These are phyloP conservation scores for Achaetomiella virescens DNA, from an alignment of 495 filamentous ascomycete genomes.

Conservation along the genomic window DNA sequence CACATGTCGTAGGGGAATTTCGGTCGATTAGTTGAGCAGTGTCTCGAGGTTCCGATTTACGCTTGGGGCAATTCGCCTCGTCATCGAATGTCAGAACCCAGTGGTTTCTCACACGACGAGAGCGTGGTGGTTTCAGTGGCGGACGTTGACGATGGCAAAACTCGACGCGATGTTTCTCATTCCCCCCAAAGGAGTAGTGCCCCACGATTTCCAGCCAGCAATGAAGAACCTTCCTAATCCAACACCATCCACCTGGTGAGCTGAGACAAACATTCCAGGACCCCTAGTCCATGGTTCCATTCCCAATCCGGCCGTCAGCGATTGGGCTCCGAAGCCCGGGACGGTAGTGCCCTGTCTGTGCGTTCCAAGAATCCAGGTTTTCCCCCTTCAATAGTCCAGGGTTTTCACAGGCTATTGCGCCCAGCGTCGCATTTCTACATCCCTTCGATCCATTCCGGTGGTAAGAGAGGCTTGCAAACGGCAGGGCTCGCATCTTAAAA, in stretches of 20 bases:
- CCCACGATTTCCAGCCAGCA: background rate
- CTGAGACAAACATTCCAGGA: conserved; percentile 2
- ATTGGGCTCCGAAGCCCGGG: conserved; percentile 3
- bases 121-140: too few species aligned
- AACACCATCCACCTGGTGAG: conserved; percentile 1
- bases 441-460: conserved; percentile 3
- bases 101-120: too few species aligned
- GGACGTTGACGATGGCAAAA: too few species aligned
- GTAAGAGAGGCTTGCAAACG: background rate
- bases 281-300: conserved; percentile 6
- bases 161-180: background rate
- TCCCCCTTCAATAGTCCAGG: conserved; percentile 17
- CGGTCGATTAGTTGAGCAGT: background rate
- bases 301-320: background rate
- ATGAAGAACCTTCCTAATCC: conserved; percentile 9
- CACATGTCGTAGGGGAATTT: conserved; percentile 12
- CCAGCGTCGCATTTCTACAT: conserved; percentile 13
- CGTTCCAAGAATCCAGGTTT: conserved; percentile 13
- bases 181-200: background rate
- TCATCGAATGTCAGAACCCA: background rate
- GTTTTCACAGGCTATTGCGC: conserved; percentile 11
- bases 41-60: background rate
- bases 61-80: background rate
- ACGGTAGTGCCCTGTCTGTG: conserved; percentile 9
- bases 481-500: conserved; percentile 10